Evolutionary conservation across 2,329 filamentous ascomycete species (phyloP).

Genomic region (Thermoascus crustaceus): DNA sequence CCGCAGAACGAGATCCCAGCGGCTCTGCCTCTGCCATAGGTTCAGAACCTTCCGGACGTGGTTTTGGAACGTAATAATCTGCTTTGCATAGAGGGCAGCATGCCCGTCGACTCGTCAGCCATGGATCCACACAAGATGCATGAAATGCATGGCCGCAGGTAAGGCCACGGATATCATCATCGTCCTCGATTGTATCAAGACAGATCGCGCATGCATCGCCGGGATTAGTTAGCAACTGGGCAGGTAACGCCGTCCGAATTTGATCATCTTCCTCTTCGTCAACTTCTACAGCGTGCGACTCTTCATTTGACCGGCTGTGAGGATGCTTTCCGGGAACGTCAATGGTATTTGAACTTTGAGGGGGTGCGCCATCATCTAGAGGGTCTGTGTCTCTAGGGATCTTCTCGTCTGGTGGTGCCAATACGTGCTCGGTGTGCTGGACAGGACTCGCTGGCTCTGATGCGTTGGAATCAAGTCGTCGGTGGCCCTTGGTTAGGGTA

Average conservation of each 20-base stretch:
- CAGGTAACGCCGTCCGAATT: conserved; percentile 72
- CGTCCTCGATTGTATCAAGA: conserved; percentile 85
- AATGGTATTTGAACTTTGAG: conserved; percentile 17
- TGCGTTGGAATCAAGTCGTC: conserved; percentile 9
- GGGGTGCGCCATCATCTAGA: conserved; percentile 7
- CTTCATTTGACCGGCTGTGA: conserved; percentile 30
- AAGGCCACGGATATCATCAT: conserved; percentile 88
- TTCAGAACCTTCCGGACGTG: conserved; percentile 53
- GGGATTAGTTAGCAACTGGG: conserved; percentile 69
- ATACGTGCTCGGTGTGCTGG: conserved; percentile 8
- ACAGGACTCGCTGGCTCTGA: conserved; percentile 11
- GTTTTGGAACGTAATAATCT: conserved; percentile 93
- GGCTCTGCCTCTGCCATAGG: conserved; percentile 21
- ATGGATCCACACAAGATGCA: conserved; percentile 88
- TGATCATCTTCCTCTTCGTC: conserved; percentile 69
- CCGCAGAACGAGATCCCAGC: conserved; percentile 20
- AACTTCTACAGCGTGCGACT: conserved; percentile 57
- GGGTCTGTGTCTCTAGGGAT: conserved; percentile 1
- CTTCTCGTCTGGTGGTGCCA: conserved; percentile 14
- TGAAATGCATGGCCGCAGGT: conserved; percentile 98
- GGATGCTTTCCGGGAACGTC: conserved; percentile 12
- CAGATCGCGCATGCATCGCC: conserved; percentile 96
- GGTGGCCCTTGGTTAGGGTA: conserved; percentile 15
- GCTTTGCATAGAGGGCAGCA: conserved; percentile 98
- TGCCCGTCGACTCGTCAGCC: conserved; percentile 86